Conservation (phyloP, 1,284 basidiomycete genomes). For the Cryptococcus sp. region DNA sequence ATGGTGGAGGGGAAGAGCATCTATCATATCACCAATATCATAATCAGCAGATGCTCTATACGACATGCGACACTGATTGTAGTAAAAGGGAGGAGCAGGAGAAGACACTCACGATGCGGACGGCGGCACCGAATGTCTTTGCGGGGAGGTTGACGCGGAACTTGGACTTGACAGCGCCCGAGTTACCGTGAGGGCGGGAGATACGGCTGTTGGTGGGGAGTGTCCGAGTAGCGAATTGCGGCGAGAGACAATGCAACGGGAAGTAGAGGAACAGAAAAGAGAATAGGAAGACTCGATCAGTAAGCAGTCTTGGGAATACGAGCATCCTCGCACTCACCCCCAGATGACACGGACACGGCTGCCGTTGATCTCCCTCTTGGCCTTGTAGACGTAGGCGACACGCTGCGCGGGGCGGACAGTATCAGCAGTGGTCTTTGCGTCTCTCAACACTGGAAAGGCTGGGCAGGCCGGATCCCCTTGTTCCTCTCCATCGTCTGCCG, state of each 20-base stretch:
- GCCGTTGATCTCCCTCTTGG: slow-evolving; percentile 87
- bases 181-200: slow-evolving; percentile 89
- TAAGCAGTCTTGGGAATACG: no score
- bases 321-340: slow-evolving; percentile 62
- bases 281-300: no score
- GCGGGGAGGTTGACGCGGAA: slow-evolving; percentile 96
- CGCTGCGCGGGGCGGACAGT: slow-evolving; percentile 61
- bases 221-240: not conserved
- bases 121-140: slow-evolving; percentile 89
- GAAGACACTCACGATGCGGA: slow-evolving; percentile 78
- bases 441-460: not conserved
- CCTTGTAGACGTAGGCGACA: slow-evolving; percentile 96
- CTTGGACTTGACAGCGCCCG: slow-evolving; percentile 96
- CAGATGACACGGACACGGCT: slow-evolving; percentile 95
- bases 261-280: no score
- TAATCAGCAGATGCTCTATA: slow-evolving; percentile 1
- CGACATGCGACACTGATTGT: not conserved
- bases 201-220: slow-evolving; percentile 63
- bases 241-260: not conserved
- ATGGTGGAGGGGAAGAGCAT: slow-evolving; percentile 56
- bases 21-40: slow-evolving; percentile 18
- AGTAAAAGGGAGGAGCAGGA: not conserved
- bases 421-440: not conserved
- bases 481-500: not conserved
- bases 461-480: not conserved